A percentile compares a stretch with the other conserved stretches of the same genome.
Evolutionary conservation across 495 filamentous ascomycete genomes (phyloP).

Genomic region (Clohesyomyces aquaticus): DNA sequence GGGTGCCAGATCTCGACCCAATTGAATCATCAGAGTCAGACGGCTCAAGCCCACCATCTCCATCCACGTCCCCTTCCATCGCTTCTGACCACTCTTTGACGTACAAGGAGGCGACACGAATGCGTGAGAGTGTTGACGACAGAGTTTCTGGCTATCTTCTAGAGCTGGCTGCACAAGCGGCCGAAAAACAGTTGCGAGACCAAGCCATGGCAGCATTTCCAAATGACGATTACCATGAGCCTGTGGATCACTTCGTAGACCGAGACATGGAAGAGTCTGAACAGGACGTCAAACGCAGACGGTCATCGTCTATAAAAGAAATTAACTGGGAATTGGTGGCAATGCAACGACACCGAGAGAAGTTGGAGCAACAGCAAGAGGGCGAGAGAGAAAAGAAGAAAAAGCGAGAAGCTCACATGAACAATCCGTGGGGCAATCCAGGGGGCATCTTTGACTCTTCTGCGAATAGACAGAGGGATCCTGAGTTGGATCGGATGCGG

Average conservation of each 20-base stretch:
- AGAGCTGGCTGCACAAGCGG: slow-evolving; percentile 72
- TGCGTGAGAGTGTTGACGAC: slow-evolving; percentile 67
- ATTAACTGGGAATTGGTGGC: slow-evolving; percentile 52
- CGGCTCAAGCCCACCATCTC: slow-evolving; percentile 50
- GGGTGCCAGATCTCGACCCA: slow-evolving; percentile 58
- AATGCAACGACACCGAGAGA: slow-evolving; percentile 51
- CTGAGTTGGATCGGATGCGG: slow-evolving; percentile 55
- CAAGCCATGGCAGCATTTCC: slow-evolving; percentile 72
- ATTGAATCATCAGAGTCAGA: slow-evolving; percentile 63
- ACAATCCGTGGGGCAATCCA: slow-evolving; percentile 37
- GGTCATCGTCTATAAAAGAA: slow-evolving; percentile 40
- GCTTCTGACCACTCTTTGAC: slow-evolving; percentile 47
- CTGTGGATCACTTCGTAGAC: slow-evolving; percentile 65
- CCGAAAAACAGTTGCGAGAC: slow-evolving; percentile 71
- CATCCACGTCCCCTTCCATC: slow-evolving; percentile 54
- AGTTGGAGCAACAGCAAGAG: slow-evolving; percentile 43
- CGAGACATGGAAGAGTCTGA: slow-evolving; percentile 54
- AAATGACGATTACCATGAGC: slow-evolving; percentile 65
- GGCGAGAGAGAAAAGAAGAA: slow-evolving; percentile 42
- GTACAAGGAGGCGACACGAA: slow-evolving; percentile 51
- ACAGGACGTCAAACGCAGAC: slow-evolving; percentile 40
- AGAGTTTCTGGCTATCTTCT: slow-evolving; percentile 74
- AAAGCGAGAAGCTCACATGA: slow-evolving; percentile 56
- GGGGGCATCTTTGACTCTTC: slow-evolving; percentile 31
- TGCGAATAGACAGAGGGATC: slow-evolving; percentile 47